Conservation (phyloP, 768 basidiomycete species). For the Phaffia australis region DNA sequence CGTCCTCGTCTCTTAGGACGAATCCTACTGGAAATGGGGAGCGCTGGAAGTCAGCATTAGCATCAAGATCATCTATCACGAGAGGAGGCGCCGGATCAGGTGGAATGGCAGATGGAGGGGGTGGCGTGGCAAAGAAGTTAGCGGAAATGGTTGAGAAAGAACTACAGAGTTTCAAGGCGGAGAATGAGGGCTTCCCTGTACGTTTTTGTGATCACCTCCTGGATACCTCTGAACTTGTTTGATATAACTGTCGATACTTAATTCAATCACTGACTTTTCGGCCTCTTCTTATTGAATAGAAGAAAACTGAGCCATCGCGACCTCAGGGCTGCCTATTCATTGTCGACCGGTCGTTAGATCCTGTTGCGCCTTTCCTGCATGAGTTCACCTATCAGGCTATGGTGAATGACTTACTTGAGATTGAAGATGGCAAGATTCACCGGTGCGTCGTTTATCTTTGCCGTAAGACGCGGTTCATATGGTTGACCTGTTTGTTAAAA, state of each 20-base stretch:
- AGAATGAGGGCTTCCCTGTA: slow-evolving; percentile 49
- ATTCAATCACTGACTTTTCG: no score
- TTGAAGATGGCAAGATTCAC: slow-evolving; percentile 76
- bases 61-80: slow-evolving; percentile 6
- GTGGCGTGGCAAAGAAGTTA: slow-evolving; percentile 67
- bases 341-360: slow-evolving; percentile 95
- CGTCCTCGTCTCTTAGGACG: slow-evolving; percentile 24
- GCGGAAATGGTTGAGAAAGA: slow-evolving; percentile 74
- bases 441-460: slow-evolving; percentile 48
- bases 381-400: slow-evolving; percentile 99
- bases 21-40: slow-evolving; percentile 19
- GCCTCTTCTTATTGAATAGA: slow-evolving; percentile 27
- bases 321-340: slow-evolving; percentile 74
- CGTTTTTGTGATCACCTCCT: neutral
- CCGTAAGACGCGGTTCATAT: neutral
- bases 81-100: slow-evolving; percentile 9
- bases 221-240: neutral
- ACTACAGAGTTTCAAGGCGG: slow-evolving; percentile 75
- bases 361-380: slow-evolving; percentile 76
- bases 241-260: neutral
- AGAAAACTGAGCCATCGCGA: slow-evolving; percentile 42
- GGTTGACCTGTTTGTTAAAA: neutral
- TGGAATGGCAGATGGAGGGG: slow-evolving; percentile 47
- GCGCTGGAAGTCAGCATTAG: slow-evolving; percentile 37
- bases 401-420: slow-evolving; percentile 85